Evolutionary conservation across 441 rosid species (phyloP), one percentile per base, ranked within the genome.

Genomic region (Croton setiger): DNA sequence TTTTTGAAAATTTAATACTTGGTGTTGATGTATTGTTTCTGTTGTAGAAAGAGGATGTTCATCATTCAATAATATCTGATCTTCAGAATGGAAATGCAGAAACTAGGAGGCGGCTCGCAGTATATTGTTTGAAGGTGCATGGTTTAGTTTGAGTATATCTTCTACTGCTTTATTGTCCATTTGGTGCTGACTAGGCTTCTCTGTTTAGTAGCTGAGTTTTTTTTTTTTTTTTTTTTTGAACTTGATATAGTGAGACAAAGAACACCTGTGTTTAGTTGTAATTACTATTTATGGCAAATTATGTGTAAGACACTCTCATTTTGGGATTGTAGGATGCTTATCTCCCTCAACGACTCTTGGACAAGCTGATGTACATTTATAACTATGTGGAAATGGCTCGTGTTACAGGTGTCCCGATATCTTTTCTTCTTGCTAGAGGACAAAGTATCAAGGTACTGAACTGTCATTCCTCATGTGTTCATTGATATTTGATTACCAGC

Each of bases 361-460:
- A 95, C 78, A 92, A 95, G 79, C 80, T 95, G 78, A 95, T 92
- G 99, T 86, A 69, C 72, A 78, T 95, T 78, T 95, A 92, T 78
- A 95, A 92, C 71, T 92, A 95, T 83, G 95, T 95, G 53, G 99
- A 95, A 84, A 95, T 95, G 99, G 98, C 99, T 73, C 97, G 97
- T 81, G 99, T 92, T 72, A 92, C 98, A 39, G 99, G 99, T 17
- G 99, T 95, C 45, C 99, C 99, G 12, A 74, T 95, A 57, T 92
- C 97, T 64, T 95, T 89, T 79, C 98, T 95, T 76, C 99, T 95
- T 79, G 86, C 99, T 31, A 89, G 97, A 81, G 99, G 99, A 62
- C 98, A 95, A 84, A 92, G 97, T 79, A 95, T 95, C 74, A 95
- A 95, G 96, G 99, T 88, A 35, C 7, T 5, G 33, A 58, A 31